Conservation (phyloP, 2,329 filamentous ascomycete genomes). For the Amauroascus verrucosus region DNA sequence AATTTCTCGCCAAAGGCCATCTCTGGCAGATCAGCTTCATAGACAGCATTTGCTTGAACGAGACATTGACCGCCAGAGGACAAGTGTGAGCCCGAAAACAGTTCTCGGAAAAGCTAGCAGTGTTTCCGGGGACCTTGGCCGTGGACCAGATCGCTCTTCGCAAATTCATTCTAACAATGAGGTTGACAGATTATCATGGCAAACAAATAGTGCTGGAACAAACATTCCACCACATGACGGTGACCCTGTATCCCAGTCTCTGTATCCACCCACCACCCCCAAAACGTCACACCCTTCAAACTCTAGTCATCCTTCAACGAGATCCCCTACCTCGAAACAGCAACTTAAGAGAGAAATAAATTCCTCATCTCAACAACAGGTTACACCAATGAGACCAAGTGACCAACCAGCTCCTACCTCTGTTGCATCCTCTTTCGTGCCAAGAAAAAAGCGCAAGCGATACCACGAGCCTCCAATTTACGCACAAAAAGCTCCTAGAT, state of each 20-base stretch:
- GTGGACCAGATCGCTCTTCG: background rate
- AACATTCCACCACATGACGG: background rate
- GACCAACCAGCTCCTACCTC: background rate
- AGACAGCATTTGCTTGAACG: constrained; percentile 41
- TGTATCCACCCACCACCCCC: constrained; percentile 14
- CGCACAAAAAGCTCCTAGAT: constrained; percentile 36
- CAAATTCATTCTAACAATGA: constrained; percentile 1
- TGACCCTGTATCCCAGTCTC: constrained; percentile 5
- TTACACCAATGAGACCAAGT: constrained; percentile 3
- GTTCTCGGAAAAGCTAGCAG: constrained; percentile 12
- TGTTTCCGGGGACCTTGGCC: background rate
- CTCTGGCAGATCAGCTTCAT: constrained; percentile 23
- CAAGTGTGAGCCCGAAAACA: constrained; percentile 69
- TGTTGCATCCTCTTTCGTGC: constrained; percentile 20
- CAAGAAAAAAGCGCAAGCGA: constrained; percentile 41
- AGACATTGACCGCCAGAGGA: constrained; percentile 54
- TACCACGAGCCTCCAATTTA: constrained; percentile 46
- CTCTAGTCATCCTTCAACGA: constrained; percentile 12
- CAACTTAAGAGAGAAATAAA: constrained; percentile 6
- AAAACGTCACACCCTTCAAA: constrained; percentile 11
- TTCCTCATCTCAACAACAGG: constrained; percentile 5
- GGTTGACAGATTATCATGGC: background rate
- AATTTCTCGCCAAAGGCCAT: constrained; percentile 35
- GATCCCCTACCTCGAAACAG: constrained; percentile 13
- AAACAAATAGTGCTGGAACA: constrained; percentile 7